Evolutionary conservation across 129 eudicot genomes (phyloP), one percentile per base, ranked within the genome.

Genomic region (Deinandra increscens): DNA sequence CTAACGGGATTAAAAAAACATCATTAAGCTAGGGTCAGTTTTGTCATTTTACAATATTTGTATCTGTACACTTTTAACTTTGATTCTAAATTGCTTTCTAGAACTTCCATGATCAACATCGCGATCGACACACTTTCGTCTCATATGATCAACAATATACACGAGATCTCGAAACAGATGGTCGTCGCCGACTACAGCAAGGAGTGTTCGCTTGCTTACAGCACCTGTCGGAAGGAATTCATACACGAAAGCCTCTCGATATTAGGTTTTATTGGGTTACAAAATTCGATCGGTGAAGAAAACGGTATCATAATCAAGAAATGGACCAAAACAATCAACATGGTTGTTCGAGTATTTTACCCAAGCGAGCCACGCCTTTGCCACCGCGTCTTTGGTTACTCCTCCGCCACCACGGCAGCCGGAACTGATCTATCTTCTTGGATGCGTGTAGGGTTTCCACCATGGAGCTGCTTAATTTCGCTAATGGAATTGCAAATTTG

Each of bases 311-410:
- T 88, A 70, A 88, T 91, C 17, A 91, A 88, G 56, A 78, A 81
- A 41, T 91, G 97, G 97, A 77, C 68, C 33, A 91, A 91, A 60
- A 90, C 83, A 13, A 74, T 87, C 2, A 82, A 72, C 38, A 85
- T 88, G 2, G 83, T 89, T 0, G 80, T 88, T 4, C 70, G 88
- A 15, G 84, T 91, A 7, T 81, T 91, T 6, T 91, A 84, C 58
- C 96, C 97, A 0, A 88, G 96, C 70, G 97, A 91, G 69, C 80
- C 94, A 4, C 86, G 94, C 9, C 75, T 91, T 7, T 88, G 96
- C 45, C 96, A 91, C n/a, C 96, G 96, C 2, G 88, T 91, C 6
- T 91, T 88, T 79, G 94, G 96, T 3, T 72, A 76, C 65, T 46
- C 80, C 41, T 54, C 84, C 3, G 89, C 84, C 3, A 58, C 44